Evolutionary conservation across 2,329 filamentous ascomycete genomes (phyloP), one percentile per base, ranked within the genome.

Genomic region (Bimuria novae-zelandiae): DNA sequence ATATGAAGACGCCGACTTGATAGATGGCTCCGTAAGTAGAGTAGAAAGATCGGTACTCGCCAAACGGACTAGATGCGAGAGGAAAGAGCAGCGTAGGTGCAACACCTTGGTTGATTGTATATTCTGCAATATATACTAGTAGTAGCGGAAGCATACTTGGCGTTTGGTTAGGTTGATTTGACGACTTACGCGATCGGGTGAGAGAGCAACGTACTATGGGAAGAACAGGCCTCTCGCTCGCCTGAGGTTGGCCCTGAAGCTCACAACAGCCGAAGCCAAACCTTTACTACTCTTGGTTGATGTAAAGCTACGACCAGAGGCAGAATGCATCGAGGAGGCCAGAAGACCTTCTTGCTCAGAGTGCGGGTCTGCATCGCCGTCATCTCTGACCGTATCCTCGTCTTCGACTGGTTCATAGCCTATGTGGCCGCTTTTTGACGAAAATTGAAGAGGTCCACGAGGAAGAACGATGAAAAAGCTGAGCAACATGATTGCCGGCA

Each of bases 41-140:
- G 67, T 99, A 99, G 72, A 97, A 97, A 27, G 87, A 88, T 35
- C 93, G 87, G 70, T 87, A 94, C 61, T 90, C 84, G 27, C 79
- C 76, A 71, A 97, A 97, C 0, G 94, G 94, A 1, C 89, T 88
- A 10, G 82, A 75, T 1, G 80, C 69, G 0, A 97, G 79, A 0
- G 92, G 91, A 69, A 96, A 99, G 4, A 99, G 83, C 0, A 97
- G 79, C 0, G 92, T 96, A 0, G 94, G 93, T 0, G 91, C 82
- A 0, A 97, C 91, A 30, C 92, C 93, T 77, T 96, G 92, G 76
- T 97, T 97, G 75, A 97, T 97, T 50, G 90, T 95, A 72, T 99
- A 99, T 77, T 99, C 94, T 51, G 92, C 91, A 30, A 97, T 84
- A 72, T 97, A 99, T 25, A 99, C 94, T 14, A 97, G 78, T 29